Evolutionary conservation across 2,329 filamentous ascomycete species (phyloP).

Genomic region (Stagonosporopsis chrysanthemi): DNA sequence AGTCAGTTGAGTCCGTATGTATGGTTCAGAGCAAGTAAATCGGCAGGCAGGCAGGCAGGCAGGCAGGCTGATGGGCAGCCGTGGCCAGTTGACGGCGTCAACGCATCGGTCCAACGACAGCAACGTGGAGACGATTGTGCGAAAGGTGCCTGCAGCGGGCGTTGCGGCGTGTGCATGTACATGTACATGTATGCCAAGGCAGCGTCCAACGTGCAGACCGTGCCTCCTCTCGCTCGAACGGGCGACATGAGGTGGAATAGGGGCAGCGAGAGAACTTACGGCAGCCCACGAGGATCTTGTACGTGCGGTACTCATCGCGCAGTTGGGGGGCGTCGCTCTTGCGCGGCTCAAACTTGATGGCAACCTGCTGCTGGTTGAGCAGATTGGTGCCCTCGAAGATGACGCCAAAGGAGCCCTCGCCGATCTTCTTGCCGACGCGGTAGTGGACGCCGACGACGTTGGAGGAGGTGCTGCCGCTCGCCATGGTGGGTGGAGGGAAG

Average conservation of each 20-base stretch:
- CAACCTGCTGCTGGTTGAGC: conserved; percentile 98
- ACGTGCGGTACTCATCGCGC: conserved; percentile 97
- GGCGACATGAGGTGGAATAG: conserved; percentile 18
- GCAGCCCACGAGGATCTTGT: conserved; percentile 99
- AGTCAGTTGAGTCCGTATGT: conserved; percentile 21
- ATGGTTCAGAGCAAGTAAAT: neutral
- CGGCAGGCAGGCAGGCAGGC: conserved; percentile 9
- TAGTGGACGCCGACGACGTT: conserved; percentile 99
- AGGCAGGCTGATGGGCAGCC: conserved; percentile 7
- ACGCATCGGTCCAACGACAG: neutral
- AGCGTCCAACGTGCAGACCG: conserved; percentile 17
- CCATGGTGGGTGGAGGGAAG: conserved; percentile 62
- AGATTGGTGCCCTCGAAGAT: conserved; percentile 99
- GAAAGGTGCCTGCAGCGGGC: neutral
- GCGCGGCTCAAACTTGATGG: conserved; percentile 99
- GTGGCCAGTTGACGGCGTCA: neutral
- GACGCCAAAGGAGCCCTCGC: conserved; percentile 97
- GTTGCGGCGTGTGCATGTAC: neutral
- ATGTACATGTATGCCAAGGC: conserved; percentile 14
- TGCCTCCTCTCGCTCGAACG: conserved; percentile 18
- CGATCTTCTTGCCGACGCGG: conserved; percentile 98
- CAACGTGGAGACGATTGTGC: neutral
- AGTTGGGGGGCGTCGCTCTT: conserved; percentile 98
- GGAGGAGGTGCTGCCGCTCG: conserved; percentile 87
- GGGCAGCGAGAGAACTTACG: conserved; percentile 70